Evolutionary conservation across 768 basidiomycete species (phyloP).

Genomic region (Cantharellus cinnabarinus): DNA sequence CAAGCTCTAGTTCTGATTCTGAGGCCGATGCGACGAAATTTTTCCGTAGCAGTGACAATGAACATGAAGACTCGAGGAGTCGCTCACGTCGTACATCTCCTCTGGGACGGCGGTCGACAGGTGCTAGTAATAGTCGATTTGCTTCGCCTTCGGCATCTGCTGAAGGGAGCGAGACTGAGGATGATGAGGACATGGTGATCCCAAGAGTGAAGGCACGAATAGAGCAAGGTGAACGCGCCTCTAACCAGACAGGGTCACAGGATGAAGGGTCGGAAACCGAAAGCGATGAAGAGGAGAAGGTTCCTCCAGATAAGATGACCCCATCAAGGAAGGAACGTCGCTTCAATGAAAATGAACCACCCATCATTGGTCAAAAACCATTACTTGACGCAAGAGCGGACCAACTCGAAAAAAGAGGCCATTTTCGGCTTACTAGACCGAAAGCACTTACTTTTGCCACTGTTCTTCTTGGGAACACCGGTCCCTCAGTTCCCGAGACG

Average conservation of each 20-base stretch:
- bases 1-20: no score
- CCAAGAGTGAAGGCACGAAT: background rate
- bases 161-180: background rate
- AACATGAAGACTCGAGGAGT: no score
- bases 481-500: background rate
- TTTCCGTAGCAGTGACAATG: no score
- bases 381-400: conserved; percentile 7
- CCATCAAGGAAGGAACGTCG: background rate
- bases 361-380: conserved; percentile 3
- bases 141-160: background rate
- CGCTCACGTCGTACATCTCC: no score
- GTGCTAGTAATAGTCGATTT: no score
- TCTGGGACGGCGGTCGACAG: no score
- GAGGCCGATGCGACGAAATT: no score
- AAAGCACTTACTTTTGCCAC: background rate
- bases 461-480: background rate
- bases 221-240: no score
- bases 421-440: conserved; percentile 11
- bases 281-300: background rate
- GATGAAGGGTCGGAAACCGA: background rate
- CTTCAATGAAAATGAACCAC: background rate
- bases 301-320: background rate
- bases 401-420: conserved; percentile 7
- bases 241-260: background rate
- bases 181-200: background rate